phyloP scores from a whole-genome alignment of 768 basidiomycete species.

The Xerocomus potaroensis region DNA sequence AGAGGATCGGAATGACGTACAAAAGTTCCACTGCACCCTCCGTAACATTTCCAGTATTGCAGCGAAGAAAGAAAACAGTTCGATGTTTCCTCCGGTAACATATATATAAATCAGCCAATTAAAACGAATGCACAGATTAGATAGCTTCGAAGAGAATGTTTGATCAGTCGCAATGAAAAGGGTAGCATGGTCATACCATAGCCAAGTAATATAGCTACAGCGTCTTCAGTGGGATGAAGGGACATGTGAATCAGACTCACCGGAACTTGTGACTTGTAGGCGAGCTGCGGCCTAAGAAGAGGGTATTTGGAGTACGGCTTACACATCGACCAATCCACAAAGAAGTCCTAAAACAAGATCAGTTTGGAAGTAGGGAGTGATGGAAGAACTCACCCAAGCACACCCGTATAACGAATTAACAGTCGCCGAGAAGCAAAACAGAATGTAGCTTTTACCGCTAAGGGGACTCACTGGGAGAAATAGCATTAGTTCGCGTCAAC shows the following conservation, averaged over 20 bases:
- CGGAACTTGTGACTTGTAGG: constrained; percentile 61
- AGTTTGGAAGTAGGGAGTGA: background rate
- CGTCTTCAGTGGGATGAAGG: background rate
- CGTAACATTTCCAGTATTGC: constrained; percentile 74
- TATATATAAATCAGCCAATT: constrained; percentile 81
- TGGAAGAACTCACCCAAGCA: constrained; percentile 62
- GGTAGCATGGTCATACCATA: constrained; percentile 44
- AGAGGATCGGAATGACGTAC: constrained; percentile 46
- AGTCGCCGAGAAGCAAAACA: constrained; percentile 65
- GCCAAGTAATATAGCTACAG: constrained; percentile 72
- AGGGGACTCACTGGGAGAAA: constrained; percentile 27
- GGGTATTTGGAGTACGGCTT: constrained; percentile 50
- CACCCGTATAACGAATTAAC: constrained; percentile 67
- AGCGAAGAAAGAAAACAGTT: constrained; percentile 60
- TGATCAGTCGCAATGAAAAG: background rate
- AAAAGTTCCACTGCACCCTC: constrained; percentile 90
- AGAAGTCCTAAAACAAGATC: constrained; percentile 55
- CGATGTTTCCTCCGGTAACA: constrained; percentile 39
- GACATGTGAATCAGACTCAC: constrained; percentile 35
- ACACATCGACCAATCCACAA: constrained; percentile 91
- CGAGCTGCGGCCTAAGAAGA: constrained; percentile 68
- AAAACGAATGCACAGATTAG: constrained; percentile 75
- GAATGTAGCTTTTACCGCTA: constrained; percentile 49
- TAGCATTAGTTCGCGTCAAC: background rate
- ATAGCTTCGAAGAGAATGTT: constrained; percentile 42